Percentiles rank a stretch among this genome's conserved stretches.
These are phyloP conservation scores for Tylopilus intermedius DNA, from an alignment of 768 basidiomycete genomes.

Conservation along the genomic window DNA sequence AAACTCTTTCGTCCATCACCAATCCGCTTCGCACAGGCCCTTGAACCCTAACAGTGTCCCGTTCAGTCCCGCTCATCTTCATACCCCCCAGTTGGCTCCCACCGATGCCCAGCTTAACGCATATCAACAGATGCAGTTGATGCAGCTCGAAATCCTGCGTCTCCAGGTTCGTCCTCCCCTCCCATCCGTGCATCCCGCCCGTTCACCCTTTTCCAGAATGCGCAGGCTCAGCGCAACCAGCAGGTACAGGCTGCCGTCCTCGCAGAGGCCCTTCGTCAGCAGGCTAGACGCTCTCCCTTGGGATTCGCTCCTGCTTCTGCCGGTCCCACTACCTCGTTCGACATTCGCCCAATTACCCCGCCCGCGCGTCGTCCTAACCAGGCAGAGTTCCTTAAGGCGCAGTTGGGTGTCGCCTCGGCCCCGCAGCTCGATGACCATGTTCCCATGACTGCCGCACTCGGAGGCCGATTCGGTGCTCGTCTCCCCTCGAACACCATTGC, in stretches of 20 bases:
- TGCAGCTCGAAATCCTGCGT: slow-evolving; percentile 77
- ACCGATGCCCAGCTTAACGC: slow-evolving; percentile 53
- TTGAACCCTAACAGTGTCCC: slow-evolving; percentile 48
- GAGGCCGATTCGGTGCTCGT: slow-evolving; percentile 72
- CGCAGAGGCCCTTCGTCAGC: slow-evolving; percentile 53
- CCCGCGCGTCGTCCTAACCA: slow-evolving; percentile 67
- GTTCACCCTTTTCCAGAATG: slow-evolving; percentile 38
- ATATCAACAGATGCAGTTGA: slow-evolving; percentile 71
- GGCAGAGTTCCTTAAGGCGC: slow-evolving; percentile 60
- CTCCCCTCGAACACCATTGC: slow-evolving; percentile 35
- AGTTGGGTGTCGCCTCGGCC: slow-evolving; percentile 40
- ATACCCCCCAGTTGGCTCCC: slow-evolving; percentile 29
- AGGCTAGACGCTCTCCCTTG: slow-evolving; percentile 32
- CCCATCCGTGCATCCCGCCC: not conserved
- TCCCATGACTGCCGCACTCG: slow-evolving; percentile 78
- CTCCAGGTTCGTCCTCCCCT: slow-evolving; percentile 55
- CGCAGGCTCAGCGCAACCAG: slow-evolving; percentile 54
- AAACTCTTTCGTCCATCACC: slow-evolving; percentile 64
- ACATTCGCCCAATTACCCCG: slow-evolving; percentile 52
- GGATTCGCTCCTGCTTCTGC: slow-evolving; percentile 59
- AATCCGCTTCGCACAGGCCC: slow-evolving; percentile 48
- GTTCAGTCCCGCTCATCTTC: slow-evolving; percentile 41
- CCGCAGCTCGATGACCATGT: slow-evolving; percentile 49
- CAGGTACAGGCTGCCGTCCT: slow-evolving; percentile 72
- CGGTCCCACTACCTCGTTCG: slow-evolving; percentile 65